A percentile compares a stretch with the other conserved stretches of the same genome.
Evolutionary conservation across 805 yeast genomes (phyloP).

Genomic region (Lipomyces anomalus): DNA sequence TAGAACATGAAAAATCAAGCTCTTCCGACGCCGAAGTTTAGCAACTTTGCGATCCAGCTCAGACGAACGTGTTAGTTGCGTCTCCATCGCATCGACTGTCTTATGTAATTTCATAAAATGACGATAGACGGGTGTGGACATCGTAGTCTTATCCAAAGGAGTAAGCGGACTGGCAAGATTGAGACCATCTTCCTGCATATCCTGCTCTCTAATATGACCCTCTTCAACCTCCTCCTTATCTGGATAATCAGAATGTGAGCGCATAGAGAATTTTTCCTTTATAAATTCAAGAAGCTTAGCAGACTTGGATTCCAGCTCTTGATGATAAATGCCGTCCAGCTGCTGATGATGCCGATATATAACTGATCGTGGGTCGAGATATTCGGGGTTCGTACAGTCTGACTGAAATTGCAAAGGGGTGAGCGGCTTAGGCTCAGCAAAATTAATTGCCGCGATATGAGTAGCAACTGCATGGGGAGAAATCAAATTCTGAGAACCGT

Average conservation of each 20-base stretch:
- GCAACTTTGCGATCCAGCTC: neutral
- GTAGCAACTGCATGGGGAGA: neutral
- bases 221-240: too few species aligned
- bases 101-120: neutral
- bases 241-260: too few species aligned
- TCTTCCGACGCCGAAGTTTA: slow-evolving; percentile 7
- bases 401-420: neutral
- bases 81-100: neutral
- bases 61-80: neutral
- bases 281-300: neutral
- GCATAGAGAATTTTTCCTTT: too few species aligned
- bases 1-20: slow-evolving; percentile 12
- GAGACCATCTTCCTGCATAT: neutral
- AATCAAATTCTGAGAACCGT: neutral
- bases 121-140: neutral
- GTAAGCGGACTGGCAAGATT: neutral
- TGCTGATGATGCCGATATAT: neutral
- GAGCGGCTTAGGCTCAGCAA: neutral
- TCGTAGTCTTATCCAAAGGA: neutral
- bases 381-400: neutral
- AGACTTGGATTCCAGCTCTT: neutral
- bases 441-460: neutral
- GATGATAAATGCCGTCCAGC: neutral
- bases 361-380: neutral
- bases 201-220: too few species aligned